Conservation (phyloP, 495 filamentous ascomycete genomes). For the Massariosphaeria phaeospora region DNA sequence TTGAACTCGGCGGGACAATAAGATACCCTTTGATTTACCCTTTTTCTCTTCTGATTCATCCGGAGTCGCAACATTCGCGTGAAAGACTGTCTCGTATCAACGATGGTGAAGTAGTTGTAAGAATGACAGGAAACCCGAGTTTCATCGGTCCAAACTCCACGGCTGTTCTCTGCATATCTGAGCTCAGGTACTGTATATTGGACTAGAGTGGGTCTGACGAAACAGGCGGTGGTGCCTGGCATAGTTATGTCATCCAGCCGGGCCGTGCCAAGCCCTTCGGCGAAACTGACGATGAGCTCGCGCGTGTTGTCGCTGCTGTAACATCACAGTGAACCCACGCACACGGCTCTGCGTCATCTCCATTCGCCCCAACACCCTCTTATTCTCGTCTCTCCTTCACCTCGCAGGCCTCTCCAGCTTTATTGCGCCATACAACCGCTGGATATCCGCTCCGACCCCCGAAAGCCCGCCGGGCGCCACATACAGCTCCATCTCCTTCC, state of each 20-base stretch:
- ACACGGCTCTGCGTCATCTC: constrained; percentile 28
- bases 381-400: constrained; percentile 31
- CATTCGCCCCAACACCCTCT: constrained; percentile 17
- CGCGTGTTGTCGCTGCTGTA: constrained; percentile 12
- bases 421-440: background rate
- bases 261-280: no score
- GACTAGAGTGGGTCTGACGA: background rate
- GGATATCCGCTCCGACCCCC: constrained; percentile 8
- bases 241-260: constrained; percentile 11
- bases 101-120: no score
- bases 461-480: constrained; percentile 25
- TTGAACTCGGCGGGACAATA: no score
- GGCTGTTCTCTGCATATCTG: no score
- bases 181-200: no score
- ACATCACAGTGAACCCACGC: constrained; percentile 11
- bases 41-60: no score
- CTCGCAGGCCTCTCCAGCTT: background rate
- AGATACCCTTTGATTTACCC: no score
- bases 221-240: background rate
- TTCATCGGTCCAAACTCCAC: no score
- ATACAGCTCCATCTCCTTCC: constrained; percentile 30
- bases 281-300: constrained; percentile 16
- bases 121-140: no score
- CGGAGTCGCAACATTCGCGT: no score
- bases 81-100: no score